Evolutionary conservation across 1,284 basidiomycete genomes (phyloP).

Genomic region (Ustanciosporium gigantosporum): DNA sequence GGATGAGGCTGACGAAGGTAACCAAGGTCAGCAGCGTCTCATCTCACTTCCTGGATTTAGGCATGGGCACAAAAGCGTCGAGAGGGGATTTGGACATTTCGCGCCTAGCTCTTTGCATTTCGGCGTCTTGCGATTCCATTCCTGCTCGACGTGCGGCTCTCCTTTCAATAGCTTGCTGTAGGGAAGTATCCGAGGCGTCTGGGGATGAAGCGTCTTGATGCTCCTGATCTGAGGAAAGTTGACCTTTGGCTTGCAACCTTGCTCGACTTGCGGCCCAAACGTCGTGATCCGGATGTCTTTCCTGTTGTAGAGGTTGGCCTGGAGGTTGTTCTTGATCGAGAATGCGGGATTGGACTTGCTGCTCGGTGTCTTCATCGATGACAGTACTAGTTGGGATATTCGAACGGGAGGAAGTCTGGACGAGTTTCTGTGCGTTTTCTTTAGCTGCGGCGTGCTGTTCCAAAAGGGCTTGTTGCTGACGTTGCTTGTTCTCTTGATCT

Average conservation of each 20-base stretch:
- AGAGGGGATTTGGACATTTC: conserved; percentile 37
- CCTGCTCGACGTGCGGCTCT: conserved; percentile 17
- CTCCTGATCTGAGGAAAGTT: conserved; percentile 1
- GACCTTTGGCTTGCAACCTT: conserved; percentile 20
- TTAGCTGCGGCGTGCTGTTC: conserved; percentile 12
- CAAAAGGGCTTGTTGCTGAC: conserved; percentile 6
- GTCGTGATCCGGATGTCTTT: conserved; percentile 15
- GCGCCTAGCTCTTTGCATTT: conserved; percentile 13
- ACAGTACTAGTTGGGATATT: conserved; percentile 8
- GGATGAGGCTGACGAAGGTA: too few species aligned
- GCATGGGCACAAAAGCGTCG: conserved; percentile 38
- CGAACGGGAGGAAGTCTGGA: neutral
- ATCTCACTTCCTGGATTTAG: too few species aligned
- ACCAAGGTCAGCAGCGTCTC: too few species aligned
- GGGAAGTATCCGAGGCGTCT: neutral
- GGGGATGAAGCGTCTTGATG: neutral
- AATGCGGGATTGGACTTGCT: neutral
- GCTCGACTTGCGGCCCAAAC: conserved; percentile 36
- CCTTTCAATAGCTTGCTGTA: conserved; percentile 20
- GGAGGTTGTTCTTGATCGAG: neutral
- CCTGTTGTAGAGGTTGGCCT: conserved; percentile 5
- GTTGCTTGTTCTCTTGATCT: conserved; percentile 5
- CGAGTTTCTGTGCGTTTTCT: conserved; percentile 6
- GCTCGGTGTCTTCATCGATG: conserved; percentile 3
- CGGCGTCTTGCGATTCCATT: conserved; percentile 6